Evolutionary conservation across 352 stramenopile species (phyloP), one percentile per base, ranked within the genome.

Genomic region (Pseudoperonospora humuli): DNA sequence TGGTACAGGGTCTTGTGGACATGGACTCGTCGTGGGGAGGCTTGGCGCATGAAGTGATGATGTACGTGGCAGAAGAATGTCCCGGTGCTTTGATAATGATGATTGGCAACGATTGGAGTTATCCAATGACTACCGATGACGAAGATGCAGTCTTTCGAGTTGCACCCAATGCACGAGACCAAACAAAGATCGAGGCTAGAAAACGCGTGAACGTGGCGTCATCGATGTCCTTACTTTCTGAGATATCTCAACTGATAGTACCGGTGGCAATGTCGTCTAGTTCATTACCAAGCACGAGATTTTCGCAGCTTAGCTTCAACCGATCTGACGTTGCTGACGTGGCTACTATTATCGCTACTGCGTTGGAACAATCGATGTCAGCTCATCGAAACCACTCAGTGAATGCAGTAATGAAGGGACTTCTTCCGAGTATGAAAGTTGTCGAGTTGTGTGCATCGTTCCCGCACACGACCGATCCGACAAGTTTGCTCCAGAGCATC

Each of bases 1-100:
- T 75, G 15, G 64, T 93, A 14, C 68, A 90, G 49, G 60, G 60
- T 27, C 43, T 86, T 8, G 77, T 93, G 19, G 80, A 93, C 47
- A 78, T 90, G 67, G 72, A 90, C 54, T 90, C 80, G 13, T 68
- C 71, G 1, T 93, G 75, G 75, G 77, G 75, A 21, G 80, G 77
- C 14, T 48, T 93, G 24, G 78, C 80, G 6, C 50, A 70, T 18
- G 77, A 93, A 20, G 52, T 89, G 38, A 45, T 93, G 33, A 82
- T 67, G 20, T 87, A 88, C 40, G 32, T 90, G 3, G 45, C 40
- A 7, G 80, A 93, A 32, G 80, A 93, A 39, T 90, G 77, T 27
- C 68, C 75, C 0, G 64, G 70, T 23, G 69, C 63, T 3, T 63
- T 84, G 20, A 54, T 78, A 13, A 48, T 61, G 14, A 59, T 69